Base-by-base conservation (phyloP, 352 stramenopile genomes). In the Phytophthora sp. region DNA sequence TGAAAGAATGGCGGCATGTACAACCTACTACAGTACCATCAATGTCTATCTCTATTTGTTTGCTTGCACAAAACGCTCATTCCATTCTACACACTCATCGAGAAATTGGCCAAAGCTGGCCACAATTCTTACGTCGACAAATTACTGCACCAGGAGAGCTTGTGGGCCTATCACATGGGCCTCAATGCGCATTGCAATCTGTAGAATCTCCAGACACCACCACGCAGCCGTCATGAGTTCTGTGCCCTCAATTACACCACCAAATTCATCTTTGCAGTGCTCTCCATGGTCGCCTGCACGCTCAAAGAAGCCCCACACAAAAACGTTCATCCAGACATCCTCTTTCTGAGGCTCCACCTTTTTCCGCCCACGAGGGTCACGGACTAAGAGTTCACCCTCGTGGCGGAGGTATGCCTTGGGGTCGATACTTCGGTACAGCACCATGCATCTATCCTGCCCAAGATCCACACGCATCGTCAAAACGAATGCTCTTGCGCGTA, bases 151-250 rank as follows among this genome's bases (percentile, higher is more conserved):
- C 4, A 83, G 46, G 10, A 75, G 54, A n/a, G 72, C 48, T 26
- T 70, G 68, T 13, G 80, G 68, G 2, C 80, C 76, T 20, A 87
- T 66, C 23, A 87, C 72, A 27, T 79, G 56, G 21, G 66, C 62
- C 35, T 89, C 80, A 49, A 74, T 73, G 9, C 69, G 68, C 56
- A 89, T 63, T 30, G 75, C 74, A 46, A 87, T 84, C 62, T 79
- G 56, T 12, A 89, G 67, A 54, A 82, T 85, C 58, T 87, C 71
- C 24, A 89, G 72, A 52, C 81, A 80, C 80, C 80, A 89, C 62
- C 74, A 84, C 26, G 66, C 72, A 21, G 78, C 62, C 15, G 74
- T 67, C 21, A 73, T 64, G 11, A 89, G 62, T 52, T 72, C 60
- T 15, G 77, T 85, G 39, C 76, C 72, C 17, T 81, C 54, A 30